Evolutionary conservation across 495 filamentous ascomycete genomes (phyloP).

Genomic region (Thermothielavioides terrestris): DNA sequence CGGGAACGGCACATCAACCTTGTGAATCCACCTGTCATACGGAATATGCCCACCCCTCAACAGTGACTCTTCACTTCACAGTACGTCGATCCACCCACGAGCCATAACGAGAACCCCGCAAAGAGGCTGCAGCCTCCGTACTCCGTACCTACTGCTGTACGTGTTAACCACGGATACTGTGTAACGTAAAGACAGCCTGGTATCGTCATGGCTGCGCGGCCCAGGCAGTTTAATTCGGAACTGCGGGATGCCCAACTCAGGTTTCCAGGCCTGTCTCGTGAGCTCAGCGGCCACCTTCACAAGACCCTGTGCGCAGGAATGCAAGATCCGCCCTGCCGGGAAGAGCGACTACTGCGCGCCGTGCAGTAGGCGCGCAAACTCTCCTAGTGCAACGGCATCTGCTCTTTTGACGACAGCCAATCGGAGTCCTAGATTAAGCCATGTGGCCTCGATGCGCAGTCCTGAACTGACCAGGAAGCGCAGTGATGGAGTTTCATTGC

Average conservation of each 20-base stretch:
- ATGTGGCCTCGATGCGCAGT: conserved; percentile 23
- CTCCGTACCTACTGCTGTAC: too few relatives aligned
- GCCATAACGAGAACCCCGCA: not conserved
- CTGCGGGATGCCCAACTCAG: not conserved
- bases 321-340: not conserved
- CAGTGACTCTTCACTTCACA: too few relatives aligned
- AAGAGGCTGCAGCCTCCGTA: too few relatives aligned
- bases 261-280: not conserved
- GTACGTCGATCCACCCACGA: not conserved
- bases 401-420: conserved; percentile 8
- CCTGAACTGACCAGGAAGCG: conserved; percentile 13
- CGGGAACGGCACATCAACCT: not conserved
- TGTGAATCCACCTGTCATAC: too few relatives aligned
- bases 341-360: not conserved
- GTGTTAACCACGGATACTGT: too few relatives aligned
- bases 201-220: too few relatives aligned
- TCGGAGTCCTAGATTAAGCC: conserved; percentile 12
- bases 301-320: too few relatives aligned
- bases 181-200: too few relatives aligned
- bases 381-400: not conserved
- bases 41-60: too few relatives aligned
- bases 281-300: too few relatives aligned
- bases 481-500: conserved; percentile 7
- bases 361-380: not conserved
- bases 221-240: too few relatives aligned